These are phyloP conservation scores for Priceomyces haplophilus DNA, from an alignment of 805 yeast species.

Conservation along the genomic window DNA sequence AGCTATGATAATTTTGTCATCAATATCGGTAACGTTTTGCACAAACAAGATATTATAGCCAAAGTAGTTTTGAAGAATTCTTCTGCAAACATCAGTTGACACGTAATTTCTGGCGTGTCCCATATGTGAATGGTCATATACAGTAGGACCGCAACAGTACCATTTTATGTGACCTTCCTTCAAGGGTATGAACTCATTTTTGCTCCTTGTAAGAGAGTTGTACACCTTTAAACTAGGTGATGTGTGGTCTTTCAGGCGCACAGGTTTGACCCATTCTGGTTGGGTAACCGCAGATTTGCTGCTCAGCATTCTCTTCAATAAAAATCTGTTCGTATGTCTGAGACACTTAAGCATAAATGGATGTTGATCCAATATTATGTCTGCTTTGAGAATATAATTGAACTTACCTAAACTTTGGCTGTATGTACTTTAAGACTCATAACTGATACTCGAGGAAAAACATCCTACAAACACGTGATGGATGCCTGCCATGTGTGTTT, in stretches of 20 bases:
- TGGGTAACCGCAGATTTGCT: conserved; percentile 29
- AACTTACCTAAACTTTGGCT: too few species aligned
- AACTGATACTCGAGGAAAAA: too few species aligned
- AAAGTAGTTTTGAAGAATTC: conserved; percentile 85
- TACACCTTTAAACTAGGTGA: conserved; percentile 54
- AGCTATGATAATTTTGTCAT: conserved; percentile 91
- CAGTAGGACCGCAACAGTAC: conserved; percentile 99
- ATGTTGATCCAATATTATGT: not conserved
- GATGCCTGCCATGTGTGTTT: too few species aligned
- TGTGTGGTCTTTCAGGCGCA: conserved; percentile 3
- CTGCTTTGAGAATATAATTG: too few species aligned
- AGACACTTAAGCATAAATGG: conserved; percentile 1
- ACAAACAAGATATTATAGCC: conserved; percentile 85
- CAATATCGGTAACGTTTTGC: conserved; percentile 98
- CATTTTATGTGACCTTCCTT: conserved; percentile 69
- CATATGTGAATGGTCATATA: conserved; percentile 94
- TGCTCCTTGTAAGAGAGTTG: conserved; percentile 80
- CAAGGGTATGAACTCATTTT: conserved; percentile 74
- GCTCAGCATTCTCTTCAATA: conserved; percentile 4
- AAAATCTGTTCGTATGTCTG: not conserved
- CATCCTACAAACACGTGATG: too few species aligned
- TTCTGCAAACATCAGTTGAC: conserved; percentile 86
- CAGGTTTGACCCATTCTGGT: conserved; percentile 35
- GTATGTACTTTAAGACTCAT: too few species aligned
- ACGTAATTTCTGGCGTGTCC: conserved; percentile 98